These are phyloP conservation scores for Mycena belliarum DNA, from an alignment of 768 basidiomycete genomes.

Conservation along the genomic window DNA sequence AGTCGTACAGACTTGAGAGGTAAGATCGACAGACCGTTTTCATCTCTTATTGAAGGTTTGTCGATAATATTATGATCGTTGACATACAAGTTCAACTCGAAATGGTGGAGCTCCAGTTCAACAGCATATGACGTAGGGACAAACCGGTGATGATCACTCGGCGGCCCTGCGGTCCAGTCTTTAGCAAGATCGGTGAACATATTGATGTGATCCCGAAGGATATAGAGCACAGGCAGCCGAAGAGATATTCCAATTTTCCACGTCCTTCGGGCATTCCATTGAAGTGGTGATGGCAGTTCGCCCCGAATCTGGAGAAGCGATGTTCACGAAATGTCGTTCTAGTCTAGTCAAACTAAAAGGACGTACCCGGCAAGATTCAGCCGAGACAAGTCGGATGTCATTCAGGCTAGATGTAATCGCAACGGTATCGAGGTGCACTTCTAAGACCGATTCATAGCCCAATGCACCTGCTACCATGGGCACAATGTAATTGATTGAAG, in stretches of 20 bases:
- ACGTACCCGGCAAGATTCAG: conserved; percentile 78
- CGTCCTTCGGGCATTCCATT: conserved; percentile 77
- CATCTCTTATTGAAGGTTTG: conserved; percentile 76
- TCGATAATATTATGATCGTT: conserved; percentile 98
- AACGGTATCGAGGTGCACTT: conserved; percentile 82
- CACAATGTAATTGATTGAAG: conserved; percentile 82
- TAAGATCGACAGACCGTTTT: conserved; percentile 63
- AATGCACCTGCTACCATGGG: conserved; percentile 73
- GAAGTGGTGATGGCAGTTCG: conserved; percentile 76
- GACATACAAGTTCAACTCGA: conserved; percentile 75
- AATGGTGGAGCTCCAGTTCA: conserved; percentile 72
- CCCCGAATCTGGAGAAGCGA: conserved; percentile 53
- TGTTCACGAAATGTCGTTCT: not conserved
- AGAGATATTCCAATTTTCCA: conserved; percentile 81
- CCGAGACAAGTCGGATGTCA: conserved; percentile 74
- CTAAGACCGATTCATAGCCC: conserved; percentile 80
- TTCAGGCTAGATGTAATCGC: conserved; percentile 83
- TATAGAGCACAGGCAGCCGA: conserved; percentile 68
- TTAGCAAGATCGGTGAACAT: conserved; percentile 91
- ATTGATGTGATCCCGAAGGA: conserved; percentile 92
- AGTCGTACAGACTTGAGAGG: not conserved
- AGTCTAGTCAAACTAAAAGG: not conserved
- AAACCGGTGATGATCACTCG: conserved; percentile 78
- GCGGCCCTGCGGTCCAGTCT: conserved; percentile 88
- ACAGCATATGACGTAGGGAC: conserved; percentile 79